These are phyloP conservation scores for Rhizophora apiculata DNA, from an alignment of 345 rosid species.

Conservation along the genomic window DNA sequence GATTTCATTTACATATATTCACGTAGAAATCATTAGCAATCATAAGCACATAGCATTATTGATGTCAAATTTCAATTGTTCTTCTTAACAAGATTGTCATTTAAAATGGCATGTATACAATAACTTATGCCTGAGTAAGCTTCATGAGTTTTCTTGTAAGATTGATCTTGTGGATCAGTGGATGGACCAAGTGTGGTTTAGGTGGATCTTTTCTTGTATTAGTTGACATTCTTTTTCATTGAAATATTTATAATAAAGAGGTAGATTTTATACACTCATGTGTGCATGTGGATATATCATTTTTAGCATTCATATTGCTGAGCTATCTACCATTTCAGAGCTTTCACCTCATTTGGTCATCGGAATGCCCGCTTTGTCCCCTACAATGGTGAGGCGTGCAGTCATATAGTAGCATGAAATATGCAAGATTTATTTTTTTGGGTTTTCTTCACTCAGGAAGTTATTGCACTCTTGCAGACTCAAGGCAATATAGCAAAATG, in stretches of 20 bases:
- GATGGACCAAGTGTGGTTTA: neutral
- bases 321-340: slow-evolving; percentile 42
- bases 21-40: neutral
- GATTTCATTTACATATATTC: neutral
- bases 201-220: neutral
- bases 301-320: neutral
- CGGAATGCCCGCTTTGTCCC: slow-evolving; percentile 97
- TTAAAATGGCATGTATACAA: too few relatives aligned
- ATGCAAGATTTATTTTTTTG: slow-evolving; percentile 3
- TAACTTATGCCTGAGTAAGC: too few relatives aligned
- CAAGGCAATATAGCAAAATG: slow-evolving; percentile 93
- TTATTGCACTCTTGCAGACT: slow-evolving; percentile 51
- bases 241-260: neutral
- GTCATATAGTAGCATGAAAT: neutral
- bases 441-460: slow-evolving; percentile 21
- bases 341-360: slow-evolving; percentile 57
- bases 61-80: too few relatives aligned
- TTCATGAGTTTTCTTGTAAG: too few relatives aligned
- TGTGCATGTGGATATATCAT: neutral
- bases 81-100: too few relatives aligned
- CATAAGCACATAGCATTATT: neutral
- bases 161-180: too few relatives aligned
- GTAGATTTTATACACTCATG: neutral
- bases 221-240: neutral
- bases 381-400: slow-evolving; percentile 76